Percentiles rank a stretch among this genome's conserved stretches.
phyloP scores from a whole-genome alignment of 2,329 filamentous ascomycete species.

The Grosmannia clavigera region DNA sequence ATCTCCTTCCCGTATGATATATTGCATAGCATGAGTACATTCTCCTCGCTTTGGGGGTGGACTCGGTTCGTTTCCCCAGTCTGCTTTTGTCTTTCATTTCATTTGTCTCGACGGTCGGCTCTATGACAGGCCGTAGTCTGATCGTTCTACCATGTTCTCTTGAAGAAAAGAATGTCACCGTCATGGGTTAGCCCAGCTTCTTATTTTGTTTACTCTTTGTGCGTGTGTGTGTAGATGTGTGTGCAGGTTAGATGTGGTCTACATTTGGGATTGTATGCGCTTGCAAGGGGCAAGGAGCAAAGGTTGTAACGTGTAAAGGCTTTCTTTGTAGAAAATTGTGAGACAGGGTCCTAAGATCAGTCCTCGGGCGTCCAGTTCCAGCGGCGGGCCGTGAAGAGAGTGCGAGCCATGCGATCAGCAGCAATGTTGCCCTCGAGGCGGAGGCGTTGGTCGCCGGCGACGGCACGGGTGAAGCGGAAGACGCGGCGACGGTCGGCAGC shows the following conservation, averaged over 20 bases:
- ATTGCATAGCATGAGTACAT: slow-evolving; percentile 1
- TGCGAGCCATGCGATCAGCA: slow-evolving; percentile 36
- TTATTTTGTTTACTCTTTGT: not conserved
- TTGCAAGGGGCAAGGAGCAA: too few species aligned
- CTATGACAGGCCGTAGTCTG: not conserved
- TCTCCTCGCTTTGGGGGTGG: not conserved
- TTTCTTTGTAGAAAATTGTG: too few species aligned
- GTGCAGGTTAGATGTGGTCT: too few species aligned
- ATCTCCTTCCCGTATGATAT: too few species aligned
- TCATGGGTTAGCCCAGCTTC: not conserved
- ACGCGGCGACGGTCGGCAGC: slow-evolving; percentile 5
- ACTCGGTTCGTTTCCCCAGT: not conserved
- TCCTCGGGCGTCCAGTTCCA: slow-evolving; percentile 50
- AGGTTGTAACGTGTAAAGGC: too few species aligned
- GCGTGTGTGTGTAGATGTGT: too few species aligned
- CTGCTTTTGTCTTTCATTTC: not conserved
- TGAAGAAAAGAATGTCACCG: not conserved
- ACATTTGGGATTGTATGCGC: too few species aligned
- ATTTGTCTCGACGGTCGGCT: not conserved
- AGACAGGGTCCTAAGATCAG: slow-evolving; percentile 2
- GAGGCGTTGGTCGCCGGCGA: slow-evolving; percentile 37
- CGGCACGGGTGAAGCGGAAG: slow-evolving; percentile 38
- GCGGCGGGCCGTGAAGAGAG: slow-evolving; percentile 40
- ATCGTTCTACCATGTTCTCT: not conserved
- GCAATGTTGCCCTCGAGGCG: slow-evolving; percentile 36